Evolutionary conservation across 371 early-diverging fungal genomes (phyloP).

Genomic region (Zopfochytrium polystomum): DNA sequence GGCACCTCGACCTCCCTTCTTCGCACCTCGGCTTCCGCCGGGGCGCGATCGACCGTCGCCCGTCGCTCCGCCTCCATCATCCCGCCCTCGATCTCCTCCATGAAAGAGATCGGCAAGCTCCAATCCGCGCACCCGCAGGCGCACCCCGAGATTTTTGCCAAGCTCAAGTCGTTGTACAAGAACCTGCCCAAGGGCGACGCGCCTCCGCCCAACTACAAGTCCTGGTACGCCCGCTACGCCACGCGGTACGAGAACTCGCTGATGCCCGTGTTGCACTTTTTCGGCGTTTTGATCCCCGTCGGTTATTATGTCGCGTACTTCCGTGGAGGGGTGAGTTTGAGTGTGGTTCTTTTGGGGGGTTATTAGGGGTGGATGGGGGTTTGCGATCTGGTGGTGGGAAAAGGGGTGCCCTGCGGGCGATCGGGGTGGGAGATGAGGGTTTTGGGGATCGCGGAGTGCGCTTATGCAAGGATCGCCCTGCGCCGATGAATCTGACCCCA

Average conservation of each 20-base stretch:
- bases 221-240: slow-evolving; percentile 33
- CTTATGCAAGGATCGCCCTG: neutral
- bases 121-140: slow-evolving; percentile 51
- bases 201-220: slow-evolving; percentile 26
- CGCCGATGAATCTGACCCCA: neutral
- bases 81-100: slow-evolving; percentile 20
- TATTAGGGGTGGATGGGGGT: neutral
- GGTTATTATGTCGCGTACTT: slow-evolving; percentile 48
- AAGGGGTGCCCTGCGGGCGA: neutral
- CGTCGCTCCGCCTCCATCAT: no score
- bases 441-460: neutral
- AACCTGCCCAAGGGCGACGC: slow-evolving; percentile 41
- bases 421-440: neutral
- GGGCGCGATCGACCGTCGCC: no score
- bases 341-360: neutral
- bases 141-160: slow-evolving; percentile 52
- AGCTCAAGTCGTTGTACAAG: no score
- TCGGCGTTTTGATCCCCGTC: slow-evolving; percentile 41
- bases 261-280: slow-evolving; percentile 47
- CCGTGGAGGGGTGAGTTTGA: slow-evolving; percentile 39
- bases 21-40: no score
- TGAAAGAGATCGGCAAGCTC: no score
- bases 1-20: no score
- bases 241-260: slow-evolving; percentile 42
- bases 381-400: neutral